phyloP scores from a whole-genome alignment of 345 rosid species.

The Boechera retrofracta region DNA sequence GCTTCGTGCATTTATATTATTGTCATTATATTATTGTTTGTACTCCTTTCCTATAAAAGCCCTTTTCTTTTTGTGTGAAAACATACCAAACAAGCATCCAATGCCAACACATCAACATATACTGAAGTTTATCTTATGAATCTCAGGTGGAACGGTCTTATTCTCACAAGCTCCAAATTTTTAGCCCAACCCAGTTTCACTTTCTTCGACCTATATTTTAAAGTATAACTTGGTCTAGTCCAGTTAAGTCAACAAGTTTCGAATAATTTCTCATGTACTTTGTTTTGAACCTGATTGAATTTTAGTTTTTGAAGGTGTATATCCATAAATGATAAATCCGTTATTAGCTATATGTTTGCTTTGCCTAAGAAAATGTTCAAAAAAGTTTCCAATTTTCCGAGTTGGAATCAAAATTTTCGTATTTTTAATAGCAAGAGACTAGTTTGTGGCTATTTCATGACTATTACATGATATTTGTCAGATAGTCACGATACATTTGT shows the following conservation, averaged over 20 bases:
- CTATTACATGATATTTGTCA: too few species aligned
- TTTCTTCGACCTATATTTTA: neutral
- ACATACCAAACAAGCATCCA: slow-evolving; percentile 24
- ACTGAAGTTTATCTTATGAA: neutral
- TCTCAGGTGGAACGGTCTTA: slow-evolving; percentile 8
- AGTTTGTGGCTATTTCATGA: too few species aligned
- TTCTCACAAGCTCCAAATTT: slow-evolving; percentile 2
- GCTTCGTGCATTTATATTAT: slow-evolving; percentile 42
- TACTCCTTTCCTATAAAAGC: neutral
- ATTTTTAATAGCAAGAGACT: too few species aligned
- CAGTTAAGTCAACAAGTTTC: neutral
- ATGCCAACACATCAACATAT: neutral
- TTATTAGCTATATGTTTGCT: too few species aligned
- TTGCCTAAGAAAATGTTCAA: too few species aligned
- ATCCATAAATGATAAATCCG: too few species aligned
- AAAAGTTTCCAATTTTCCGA: too few species aligned
- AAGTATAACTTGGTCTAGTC: neutral
- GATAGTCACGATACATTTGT: too few species aligned
- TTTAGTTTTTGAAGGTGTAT: too few species aligned
- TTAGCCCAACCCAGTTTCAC: slow-evolving; percentile 16
- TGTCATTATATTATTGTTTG: slow-evolving; percentile 35
- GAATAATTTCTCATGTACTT: neutral
- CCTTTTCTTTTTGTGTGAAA: neutral
- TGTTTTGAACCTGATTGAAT: too few species aligned
- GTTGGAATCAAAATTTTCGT: too few species aligned